A percentile compares a stretch with the other conserved stretches of the same genome.
These are phyloP conservation scores for Planoprotostelium fungivorum DNA, from an alignment of 78 protist species.

Conservation along the genomic window DNA sequence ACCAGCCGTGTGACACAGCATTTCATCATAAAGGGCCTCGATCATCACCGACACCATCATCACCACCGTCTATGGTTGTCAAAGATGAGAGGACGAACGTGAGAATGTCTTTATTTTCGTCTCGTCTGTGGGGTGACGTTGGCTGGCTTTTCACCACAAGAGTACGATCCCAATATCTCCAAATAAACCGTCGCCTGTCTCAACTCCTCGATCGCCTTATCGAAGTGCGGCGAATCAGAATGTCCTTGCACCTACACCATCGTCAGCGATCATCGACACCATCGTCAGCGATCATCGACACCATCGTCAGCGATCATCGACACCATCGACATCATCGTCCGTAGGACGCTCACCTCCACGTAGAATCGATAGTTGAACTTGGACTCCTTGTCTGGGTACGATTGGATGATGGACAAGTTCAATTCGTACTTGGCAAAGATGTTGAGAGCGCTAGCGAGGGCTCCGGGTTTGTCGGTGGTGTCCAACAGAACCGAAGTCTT, in stretches of 20 bases:
- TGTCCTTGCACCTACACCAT: background rate
- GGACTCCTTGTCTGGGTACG: background rate
- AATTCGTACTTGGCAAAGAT: background rate
- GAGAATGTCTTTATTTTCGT: too few relatives aligned
- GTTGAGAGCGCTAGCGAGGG: background rate
- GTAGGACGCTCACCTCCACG: background rate
- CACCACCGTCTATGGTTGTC: too few relatives aligned
- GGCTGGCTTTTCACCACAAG: too few relatives aligned
- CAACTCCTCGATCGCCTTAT: background rate
- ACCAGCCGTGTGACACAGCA: too few relatives aligned
- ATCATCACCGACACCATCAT: too few relatives aligned
- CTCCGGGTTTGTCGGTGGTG: background rate
- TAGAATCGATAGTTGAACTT: background rate
- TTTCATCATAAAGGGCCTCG: too few relatives aligned
- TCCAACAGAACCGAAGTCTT: background rate
- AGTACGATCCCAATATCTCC: background rate
- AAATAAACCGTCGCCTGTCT: background rate
- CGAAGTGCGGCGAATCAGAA: background rate
- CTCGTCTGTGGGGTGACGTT: too few relatives aligned
- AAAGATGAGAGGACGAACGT: too few relatives aligned
- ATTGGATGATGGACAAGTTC: background rate
- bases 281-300: too few relatives aligned
- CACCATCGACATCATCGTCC: background rate
- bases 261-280: too few relatives aligned
- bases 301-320: too few relatives aligned